phyloP scores from a whole-genome alignment of 176 grass and related monocot species.

The Olyra latifolia region DNA sequence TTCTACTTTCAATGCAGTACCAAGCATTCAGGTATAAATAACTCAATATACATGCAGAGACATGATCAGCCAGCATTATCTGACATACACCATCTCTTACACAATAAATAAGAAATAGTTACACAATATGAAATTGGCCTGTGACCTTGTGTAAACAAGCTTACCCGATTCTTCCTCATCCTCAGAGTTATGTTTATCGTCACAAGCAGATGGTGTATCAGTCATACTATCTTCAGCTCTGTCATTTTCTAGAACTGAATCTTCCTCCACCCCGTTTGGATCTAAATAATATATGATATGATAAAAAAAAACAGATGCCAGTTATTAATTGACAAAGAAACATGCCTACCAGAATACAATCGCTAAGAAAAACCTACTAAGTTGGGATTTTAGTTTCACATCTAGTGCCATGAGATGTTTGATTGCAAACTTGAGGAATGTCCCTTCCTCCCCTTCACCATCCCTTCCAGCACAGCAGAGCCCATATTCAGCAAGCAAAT shows the following conservation, averaged over 20 bases:
- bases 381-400: conserved; percentile 88
- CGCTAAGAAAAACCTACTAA: conserved; percentile 55
- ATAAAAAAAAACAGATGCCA: conserved; percentile 22
- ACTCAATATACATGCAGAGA: not conserved
- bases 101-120: conserved; percentile 26
- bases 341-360: conserved; percentile 22
- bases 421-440: conserved; percentile 92
- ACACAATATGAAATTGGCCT: conserved; percentile 16
- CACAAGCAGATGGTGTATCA: conserved; percentile 26
- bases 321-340: conserved; percentile 25
- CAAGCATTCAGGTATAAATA: conserved; percentile 2
- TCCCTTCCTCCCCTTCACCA: conserved; percentile 78
- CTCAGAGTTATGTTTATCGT: conserved; percentile 57
- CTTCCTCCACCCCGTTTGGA: conserved; percentile 68
- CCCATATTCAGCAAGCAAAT: conserved; percentile 95
- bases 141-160: conserved; percentile 25
- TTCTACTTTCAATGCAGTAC: conserved; percentile 18
- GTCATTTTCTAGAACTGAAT: conserved; percentile 29
- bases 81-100: conserved; percentile 24
- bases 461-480: conserved; percentile 88
- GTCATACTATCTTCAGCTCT: conserved; percentile 22
- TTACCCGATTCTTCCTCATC: conserved; percentile 70
- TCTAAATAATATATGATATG: conserved; percentile 60
- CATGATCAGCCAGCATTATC: conserved; percentile 18
- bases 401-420: conserved; percentile 95